A percentile compares a stretch with the other conserved stretches of the same genome.
Conservation (phyloP, 1,284 basidiomycete genomes). For the Mixia osmundae region DNA sequence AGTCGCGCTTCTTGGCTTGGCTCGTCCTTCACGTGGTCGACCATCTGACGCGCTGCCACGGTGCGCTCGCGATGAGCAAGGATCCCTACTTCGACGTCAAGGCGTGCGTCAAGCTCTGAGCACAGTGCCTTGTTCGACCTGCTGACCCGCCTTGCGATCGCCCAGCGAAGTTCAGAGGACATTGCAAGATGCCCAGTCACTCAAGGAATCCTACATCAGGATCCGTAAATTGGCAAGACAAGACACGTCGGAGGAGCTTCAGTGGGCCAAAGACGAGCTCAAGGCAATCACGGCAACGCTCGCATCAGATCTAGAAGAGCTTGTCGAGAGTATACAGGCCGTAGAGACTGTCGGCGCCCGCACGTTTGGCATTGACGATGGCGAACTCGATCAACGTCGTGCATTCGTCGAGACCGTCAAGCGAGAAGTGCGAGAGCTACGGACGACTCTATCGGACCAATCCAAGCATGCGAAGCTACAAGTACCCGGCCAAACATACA, state of each 20-base stretch:
- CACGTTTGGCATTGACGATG: conserved; percentile 49
- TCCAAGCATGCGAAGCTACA: background rate
- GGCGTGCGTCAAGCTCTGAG: no score
- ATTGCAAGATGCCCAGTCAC: conserved; percentile 3
- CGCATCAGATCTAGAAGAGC: conserved; percentile 60
- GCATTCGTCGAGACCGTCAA: conserved; percentile 45
- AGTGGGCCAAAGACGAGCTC: conserved; percentile 28
- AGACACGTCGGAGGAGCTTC: conserved; percentile 6
- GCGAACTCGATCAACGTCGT: conserved; percentile 45
- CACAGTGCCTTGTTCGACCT: no score
- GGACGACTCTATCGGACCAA: background rate
- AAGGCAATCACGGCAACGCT: conserved; percentile 47
- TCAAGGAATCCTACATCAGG: conserved; percentile 8
- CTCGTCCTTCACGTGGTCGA: no score
- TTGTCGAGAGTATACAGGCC: conserved; percentile 71
- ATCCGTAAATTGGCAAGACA: conserved; percentile 2
- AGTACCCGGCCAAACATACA: background rate
- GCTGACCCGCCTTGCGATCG: no score
- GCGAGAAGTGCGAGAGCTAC: background rate
- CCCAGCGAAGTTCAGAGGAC: conserved; percentile 4
- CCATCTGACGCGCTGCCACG: no score
- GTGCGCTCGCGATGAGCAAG: no score
- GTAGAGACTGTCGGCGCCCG: conserved; percentile 34
- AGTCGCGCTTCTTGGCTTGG: no score
- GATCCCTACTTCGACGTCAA: conserved; percentile 4